Base-by-base conservation (phyloP, 129 eudicot genomes). In the Artemisia argyi region DNA sequence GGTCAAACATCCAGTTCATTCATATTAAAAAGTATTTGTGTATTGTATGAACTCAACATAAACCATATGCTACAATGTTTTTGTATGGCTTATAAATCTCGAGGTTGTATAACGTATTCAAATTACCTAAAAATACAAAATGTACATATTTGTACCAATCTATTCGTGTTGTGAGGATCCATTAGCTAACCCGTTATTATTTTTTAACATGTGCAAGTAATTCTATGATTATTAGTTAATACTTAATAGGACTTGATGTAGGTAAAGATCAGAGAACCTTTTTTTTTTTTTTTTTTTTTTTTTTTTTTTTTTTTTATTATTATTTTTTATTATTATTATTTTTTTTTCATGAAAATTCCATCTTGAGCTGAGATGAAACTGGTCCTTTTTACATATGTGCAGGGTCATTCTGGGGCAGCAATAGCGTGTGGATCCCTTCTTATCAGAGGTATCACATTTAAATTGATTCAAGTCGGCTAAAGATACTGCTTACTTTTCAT, bases 331-430 rank as follows among this genome's bases (percentile, higher is more conserved):
- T n/a, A n/a, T n/a, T n/a, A n/a, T n/a, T n/a, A n/a, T n/a, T n/a
- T n/a, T n/a, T n/a, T n/a, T n/a, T n/a, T n/a, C n/a, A n/a, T 59
- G 44, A 46, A 57, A 26, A 60, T 42, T 18, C 59, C 7, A 28
- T 48, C 76, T 35, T 35, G 13, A 58, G 42, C 54, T 56, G 65
- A 39, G 46, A 2, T 74, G 59, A 66, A 73, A 30, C 24, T 59
- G 35, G 11, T 26, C 15, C 69, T 11, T 65, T 72, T 73, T 44
- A 44, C 66, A 48, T 82, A 12, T 55, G 30, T 74, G 78, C 81
- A 93, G 97, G 98, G 96, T 53, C 97, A 94, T 86, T 84, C 89
- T 60, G 98, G 91, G 74, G 96, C 97, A 70, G 96, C 98, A 78
- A 35, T 35, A 64, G 96, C 97, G 32, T 94, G 85, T 79, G 96